These are phyloP conservation scores for Sporothrix luriei DNA, from an alignment of 2,329 filamentous ascomycete species.

Conservation along the genomic window DNA sequence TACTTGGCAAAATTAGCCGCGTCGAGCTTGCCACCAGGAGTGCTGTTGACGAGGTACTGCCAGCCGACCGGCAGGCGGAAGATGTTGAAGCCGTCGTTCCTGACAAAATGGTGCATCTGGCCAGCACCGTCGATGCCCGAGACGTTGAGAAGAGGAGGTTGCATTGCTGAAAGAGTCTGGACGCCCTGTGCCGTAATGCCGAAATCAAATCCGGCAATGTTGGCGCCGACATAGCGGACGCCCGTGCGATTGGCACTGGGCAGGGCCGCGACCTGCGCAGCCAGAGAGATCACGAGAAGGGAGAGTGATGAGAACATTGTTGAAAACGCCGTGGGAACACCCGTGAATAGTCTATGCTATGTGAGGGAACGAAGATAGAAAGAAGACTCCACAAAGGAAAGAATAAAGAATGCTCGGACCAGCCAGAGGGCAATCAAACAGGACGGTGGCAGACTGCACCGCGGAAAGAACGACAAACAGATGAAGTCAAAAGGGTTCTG, in stretches of 20 bases:
- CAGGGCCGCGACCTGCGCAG: conserved; percentile 17
- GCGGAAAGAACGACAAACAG: conserved; percentile 16
- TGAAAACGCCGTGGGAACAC: not conserved
- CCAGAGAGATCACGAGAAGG: not conserved
- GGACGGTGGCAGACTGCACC: conserved; percentile 17
- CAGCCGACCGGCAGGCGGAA: conserved; percentile 53
- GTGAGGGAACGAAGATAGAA: not conserved
- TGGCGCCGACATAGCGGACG: conserved; percentile 24
- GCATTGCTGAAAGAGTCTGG: not conserved
- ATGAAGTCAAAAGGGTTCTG: not conserved
- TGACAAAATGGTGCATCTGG: conserved; percentile 60
- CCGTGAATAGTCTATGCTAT: not conserved
- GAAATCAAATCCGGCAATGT: conserved; percentile 53
- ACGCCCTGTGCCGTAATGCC: conserved; percentile 43
- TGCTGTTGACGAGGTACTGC: conserved; percentile 54
- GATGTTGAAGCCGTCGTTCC: conserved; percentile 57
- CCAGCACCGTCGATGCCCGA: conserved; percentile 34
- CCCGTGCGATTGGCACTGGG: conserved; percentile 24
- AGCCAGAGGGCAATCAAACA: conserved; percentile 22
- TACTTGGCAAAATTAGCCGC: conserved; percentile 49
- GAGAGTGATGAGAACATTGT: conserved; percentile 20
- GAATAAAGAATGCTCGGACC: conserved; percentile 16
- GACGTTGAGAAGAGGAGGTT: not conserved
- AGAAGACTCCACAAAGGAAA: not conserved
- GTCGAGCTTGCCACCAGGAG: conserved; percentile 50